These are phyloP conservation scores for Corylus avellana DNA, from an alignment of 306 rosid species.

Conservation along the genomic window DNA sequence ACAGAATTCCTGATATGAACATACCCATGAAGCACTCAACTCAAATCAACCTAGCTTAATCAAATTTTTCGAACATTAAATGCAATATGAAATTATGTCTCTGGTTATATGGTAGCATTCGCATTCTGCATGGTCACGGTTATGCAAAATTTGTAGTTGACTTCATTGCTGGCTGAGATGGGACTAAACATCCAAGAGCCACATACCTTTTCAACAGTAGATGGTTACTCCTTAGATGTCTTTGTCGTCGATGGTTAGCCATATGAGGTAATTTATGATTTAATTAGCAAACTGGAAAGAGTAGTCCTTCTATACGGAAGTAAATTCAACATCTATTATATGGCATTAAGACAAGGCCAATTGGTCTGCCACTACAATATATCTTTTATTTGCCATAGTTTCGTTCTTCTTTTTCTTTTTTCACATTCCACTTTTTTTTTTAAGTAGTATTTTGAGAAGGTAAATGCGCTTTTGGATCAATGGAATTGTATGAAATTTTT, in stretches of 20 bases:
- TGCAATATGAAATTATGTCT: slow-evolving; percentile 17
- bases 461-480: background rate
- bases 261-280: slow-evolving; percentile 64
- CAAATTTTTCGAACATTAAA: background rate
- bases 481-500: background rate
- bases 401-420: background rate
- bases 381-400: background rate
- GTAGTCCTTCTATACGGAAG: background rate
- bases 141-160: slow-evolving; percentile 60
- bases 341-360: background rate
- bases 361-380: background rate
- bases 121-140: slow-evolving; percentile 9
- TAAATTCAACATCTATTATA: background rate
- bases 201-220: slow-evolving; percentile 91
- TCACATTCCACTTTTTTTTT: background rate
- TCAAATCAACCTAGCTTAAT: background rate
- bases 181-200: slow-evolving; percentile 99
- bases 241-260: slow-evolving; percentile 99
- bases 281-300: background rate
- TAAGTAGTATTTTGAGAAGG: background rate
- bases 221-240: slow-evolving; percentile 95
- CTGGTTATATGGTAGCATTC: background rate
- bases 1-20: background rate
- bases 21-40: background rate
- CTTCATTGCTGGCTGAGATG: slow-evolving; percentile 94